These are phyloP conservation scores for Cyberlindnera lachancei DNA, from an alignment of 805 yeast species.

Conservation along the genomic window DNA sequence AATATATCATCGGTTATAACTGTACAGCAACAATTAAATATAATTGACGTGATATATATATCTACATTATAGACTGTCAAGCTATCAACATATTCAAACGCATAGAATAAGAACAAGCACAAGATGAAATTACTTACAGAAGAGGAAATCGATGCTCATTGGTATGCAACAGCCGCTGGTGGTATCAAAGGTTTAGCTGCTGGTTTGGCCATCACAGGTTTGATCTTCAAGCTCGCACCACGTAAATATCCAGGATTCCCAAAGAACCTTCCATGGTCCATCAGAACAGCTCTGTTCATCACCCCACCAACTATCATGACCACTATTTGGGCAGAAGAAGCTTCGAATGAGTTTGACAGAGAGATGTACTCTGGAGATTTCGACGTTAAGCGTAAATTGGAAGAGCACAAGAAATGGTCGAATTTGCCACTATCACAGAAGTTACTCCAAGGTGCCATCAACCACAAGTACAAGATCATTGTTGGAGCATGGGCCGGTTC, in stretches of 20 bases:
- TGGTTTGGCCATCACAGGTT: conserved; percentile 52
- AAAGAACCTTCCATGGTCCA: conserved; percentile 40
- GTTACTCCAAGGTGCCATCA: conserved; percentile 38
- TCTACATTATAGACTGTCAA: too few relatives aligned
- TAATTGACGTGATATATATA: too few relatives aligned
- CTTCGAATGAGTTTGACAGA: conserved; percentile 60
- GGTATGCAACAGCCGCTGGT: conserved; percentile 49
- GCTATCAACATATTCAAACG: too few relatives aligned
- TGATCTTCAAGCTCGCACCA: conserved; percentile 45
- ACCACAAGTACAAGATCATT: conserved; percentile 59
- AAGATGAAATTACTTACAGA: conserved; percentile 60
- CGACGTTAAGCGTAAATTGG: conserved; percentile 32
- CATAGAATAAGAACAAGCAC: too few relatives aligned
- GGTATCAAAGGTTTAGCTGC: conserved; percentile 50
- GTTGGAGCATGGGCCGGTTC: conserved; percentile 76
- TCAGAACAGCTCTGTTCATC: conserved; percentile 57
- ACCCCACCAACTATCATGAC: conserved; percentile 59
- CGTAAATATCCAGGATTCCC: conserved; percentile 38
- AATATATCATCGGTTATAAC: too few relatives aligned
- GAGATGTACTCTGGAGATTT: conserved; percentile 44
- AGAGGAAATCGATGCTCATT: conserved; percentile 64
- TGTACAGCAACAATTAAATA: too few relatives aligned
- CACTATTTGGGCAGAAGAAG: conserved; percentile 63
- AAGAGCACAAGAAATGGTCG: conserved; percentile 46
- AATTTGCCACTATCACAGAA: conserved; percentile 42